phyloP scores from a whole-genome alignment of 2,329 filamentous ascomycete genomes.

The Beauveria pseudobassiana region DNA sequence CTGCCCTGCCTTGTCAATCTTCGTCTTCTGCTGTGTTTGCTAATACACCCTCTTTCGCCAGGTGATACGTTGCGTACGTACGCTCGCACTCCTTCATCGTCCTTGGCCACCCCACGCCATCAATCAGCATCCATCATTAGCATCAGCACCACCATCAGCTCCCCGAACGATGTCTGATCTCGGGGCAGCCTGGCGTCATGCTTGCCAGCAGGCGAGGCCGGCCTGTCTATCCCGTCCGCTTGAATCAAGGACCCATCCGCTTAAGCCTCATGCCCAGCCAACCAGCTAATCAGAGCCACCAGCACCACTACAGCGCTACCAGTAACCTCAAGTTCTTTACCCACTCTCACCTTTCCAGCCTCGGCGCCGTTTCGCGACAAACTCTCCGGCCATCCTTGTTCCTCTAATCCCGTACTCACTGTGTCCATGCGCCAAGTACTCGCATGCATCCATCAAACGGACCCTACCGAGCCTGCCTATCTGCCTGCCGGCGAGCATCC shows the following conservation, averaged over 20 bases:
- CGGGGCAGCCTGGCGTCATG: neutral
- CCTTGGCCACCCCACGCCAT: neutral
- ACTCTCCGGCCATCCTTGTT: neutral
- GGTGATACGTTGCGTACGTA: neutral
- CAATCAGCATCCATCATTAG: no score
- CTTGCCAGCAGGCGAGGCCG: neutral
- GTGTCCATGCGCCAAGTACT: neutral
- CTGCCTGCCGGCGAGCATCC: neutral
- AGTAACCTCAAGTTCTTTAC: neutral
- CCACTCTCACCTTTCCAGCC: neutral
- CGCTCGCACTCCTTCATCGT: neutral
- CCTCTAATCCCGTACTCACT: neutral
- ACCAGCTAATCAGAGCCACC: neutral
- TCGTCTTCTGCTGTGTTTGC: neutral
- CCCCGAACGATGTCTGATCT: neutral
- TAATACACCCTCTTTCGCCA: neutral
- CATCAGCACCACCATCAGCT: neutral
- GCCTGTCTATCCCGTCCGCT: neutral
- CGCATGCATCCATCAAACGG: neutral
- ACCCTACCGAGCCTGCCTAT: neutral
- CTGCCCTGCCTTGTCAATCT: neutral
- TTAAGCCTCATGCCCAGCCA: neutral
- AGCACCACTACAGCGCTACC: neutral
- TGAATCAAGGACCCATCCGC: neutral
- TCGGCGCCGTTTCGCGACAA: neutral